phyloP scores from a whole-genome alignment of 208 protist genomes.

The Trypanosomatidae sp. region DNA sequence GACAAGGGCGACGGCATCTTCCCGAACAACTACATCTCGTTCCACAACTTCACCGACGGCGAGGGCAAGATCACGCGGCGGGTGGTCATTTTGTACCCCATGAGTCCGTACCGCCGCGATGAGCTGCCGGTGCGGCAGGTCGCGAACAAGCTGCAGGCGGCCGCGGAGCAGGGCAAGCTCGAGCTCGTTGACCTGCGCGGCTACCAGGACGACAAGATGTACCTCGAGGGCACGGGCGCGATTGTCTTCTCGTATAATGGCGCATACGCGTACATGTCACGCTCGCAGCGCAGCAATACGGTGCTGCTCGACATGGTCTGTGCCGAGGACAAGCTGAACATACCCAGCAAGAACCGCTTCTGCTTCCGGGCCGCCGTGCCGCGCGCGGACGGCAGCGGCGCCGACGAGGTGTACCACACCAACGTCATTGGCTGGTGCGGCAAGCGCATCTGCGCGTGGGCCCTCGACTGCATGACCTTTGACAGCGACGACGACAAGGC shows the following conservation, averaged over 20 bases:
- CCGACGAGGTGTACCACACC: constrained; percentile 45
- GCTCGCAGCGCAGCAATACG: constrained; percentile 49
- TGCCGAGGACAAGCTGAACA: constrained; percentile 50
- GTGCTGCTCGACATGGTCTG: constrained; percentile 50
- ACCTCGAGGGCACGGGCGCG: constrained; percentile 53
- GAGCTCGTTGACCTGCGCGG: constrained; percentile 56
- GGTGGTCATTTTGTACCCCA: constrained; percentile 67
- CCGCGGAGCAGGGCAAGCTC: constrained; percentile 15
- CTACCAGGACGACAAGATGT: constrained; percentile 29
- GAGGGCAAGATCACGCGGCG: constrained; percentile 39
- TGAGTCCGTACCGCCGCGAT: constrained; percentile 46
- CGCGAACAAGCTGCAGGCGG: constrained; percentile 21
- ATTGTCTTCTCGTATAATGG: constrained; percentile 56
- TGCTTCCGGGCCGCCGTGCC: constrained; percentile 28
- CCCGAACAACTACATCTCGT: constrained; percentile 52
- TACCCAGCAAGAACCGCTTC: constrained; percentile 65
- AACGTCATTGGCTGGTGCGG: constrained; percentile 75
- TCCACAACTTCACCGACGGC: constrained; percentile 64
- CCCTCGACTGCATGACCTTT: constrained; percentile 40
- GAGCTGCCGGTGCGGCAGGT: constrained; percentile 46
- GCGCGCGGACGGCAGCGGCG: constrained; percentile 11
- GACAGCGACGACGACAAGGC: constrained; percentile 25
- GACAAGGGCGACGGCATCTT: constrained; percentile 40
- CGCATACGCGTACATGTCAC: constrained; percentile 68
- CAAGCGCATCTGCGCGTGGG: constrained; percentile 64